A percentile compares a stretch with the other conserved stretches of the same genome.
These are phyloP conservation scores for Sordariomycetes sp. DNA, from an alignment of 2,329 filamentous ascomycete species.

Conservation along the genomic window DNA sequence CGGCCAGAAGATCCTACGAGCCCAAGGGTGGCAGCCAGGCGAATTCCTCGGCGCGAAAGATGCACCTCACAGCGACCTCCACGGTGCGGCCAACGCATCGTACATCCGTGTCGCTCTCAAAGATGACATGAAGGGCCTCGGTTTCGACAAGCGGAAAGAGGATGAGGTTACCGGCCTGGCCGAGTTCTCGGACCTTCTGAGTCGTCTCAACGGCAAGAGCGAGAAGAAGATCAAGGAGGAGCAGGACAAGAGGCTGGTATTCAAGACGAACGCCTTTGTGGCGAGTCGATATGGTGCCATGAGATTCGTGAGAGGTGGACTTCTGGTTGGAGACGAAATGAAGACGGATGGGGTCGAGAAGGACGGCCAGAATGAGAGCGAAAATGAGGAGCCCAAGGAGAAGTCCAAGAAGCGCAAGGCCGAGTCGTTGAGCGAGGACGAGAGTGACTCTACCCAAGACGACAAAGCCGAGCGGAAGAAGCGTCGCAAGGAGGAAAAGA, in stretches of 20 bases:
- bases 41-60: slow-evolving; percentile 71
- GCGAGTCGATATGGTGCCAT: slow-evolving; percentile 70
- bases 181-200: slow-evolving; percentile 77
- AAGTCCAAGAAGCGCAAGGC: slow-evolving; percentile 40
- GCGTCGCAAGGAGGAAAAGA: slow-evolving; percentile 21
- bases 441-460: slow-evolving; percentile 13
- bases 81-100: slow-evolving; percentile 72
- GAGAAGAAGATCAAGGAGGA: slow-evolving; percentile 65
- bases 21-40: slow-evolving; percentile 87
- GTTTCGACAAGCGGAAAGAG: slow-evolving; percentile 66
- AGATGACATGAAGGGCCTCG: slow-evolving; percentile 84
- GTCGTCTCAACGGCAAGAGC: slow-evolving; percentile 80
- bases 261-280: slow-evolving; percentile 65
- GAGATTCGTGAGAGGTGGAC: slow-evolving; percentile 80
- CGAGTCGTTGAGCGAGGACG: slow-evolving; percentile 13
- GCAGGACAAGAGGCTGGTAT: slow-evolving; percentile 55
- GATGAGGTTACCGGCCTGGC: slow-evolving; percentile 79
- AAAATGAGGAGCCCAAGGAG: slow-evolving; percentile 21
- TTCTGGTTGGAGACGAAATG: slow-evolving; percentile 50
- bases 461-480: slow-evolving; percentile 10
- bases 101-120: slow-evolving; percentile 81
- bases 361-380: slow-evolving; percentile 3
- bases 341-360: slow-evolving; percentile 21
- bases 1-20: slow-evolving; percentile 79
- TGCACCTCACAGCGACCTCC: slow-evolving; percentile 64